Base-by-base conservation (phyloP, 352 stramenopile genomes). In the Elongisporangium undulatum region DNA sequence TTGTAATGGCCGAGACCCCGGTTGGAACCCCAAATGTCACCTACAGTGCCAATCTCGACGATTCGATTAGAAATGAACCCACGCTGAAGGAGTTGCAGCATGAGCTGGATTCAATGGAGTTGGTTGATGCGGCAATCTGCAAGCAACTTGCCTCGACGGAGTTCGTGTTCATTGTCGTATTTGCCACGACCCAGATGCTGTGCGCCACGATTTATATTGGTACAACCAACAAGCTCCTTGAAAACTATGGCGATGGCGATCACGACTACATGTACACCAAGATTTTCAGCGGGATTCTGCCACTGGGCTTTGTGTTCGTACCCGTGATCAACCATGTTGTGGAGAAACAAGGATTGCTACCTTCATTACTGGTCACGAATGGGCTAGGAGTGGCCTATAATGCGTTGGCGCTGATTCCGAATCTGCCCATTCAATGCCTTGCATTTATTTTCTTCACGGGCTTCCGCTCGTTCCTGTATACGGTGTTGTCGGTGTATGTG, bases 401-500 rank as follows among this genome's bases (percentile, higher is more conserved):
- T 52, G 38, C 65, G 12, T 53, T 88, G 19, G 63, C 68, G 23
- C 66, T 88, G 16, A 55, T 84, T 0, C 78, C 78, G 19, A 61
- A 56, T 19, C 67, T 88, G 2, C 29, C 60, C 1, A 49, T 85
- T 4, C 78, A 88, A 53, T 69, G 62, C 49, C 3, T 79, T 19
- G 75, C 77, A 22, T 88, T 85, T 61, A 67, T 82, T 51, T 20
- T 83, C 0, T 88, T 88, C 53, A 82, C 78, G 10, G 74, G 69
- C 17, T 88, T 79, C 57, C 76, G 78, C 2, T 76, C 78, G 19
- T 88, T 86, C 55, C 59, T 88, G 39, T 88, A 88, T 53, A 74
- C 78, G 0, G 71, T 80, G 19, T 80, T 88, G 58, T 85, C 78
- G 16, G 69, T 76, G 4, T 88, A 86, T 61, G 75, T 69, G 4